Base-by-base conservation (phyloP, 345 rosid genomes). In the Moricandia moricandioides region DNA sequence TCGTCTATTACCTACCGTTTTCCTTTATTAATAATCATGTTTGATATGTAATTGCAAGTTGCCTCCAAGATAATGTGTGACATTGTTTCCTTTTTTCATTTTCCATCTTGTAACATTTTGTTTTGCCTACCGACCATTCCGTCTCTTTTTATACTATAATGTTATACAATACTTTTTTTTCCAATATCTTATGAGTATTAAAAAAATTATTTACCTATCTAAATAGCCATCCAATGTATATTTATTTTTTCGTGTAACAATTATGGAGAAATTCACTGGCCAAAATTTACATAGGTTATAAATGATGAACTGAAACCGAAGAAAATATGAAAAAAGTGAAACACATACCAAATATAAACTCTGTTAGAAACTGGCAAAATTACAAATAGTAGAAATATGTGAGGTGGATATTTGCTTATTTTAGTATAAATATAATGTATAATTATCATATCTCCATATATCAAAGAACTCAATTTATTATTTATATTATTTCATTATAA, bases 61-160 rank as follows among this genome's bases (percentile, higher is more conserved):
- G 45, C 67, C 57, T 58, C 56, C 13, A 29, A 59, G 31, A 59
- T 21, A 45, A 59, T 59, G 43, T 43, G 74, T 30, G 7, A 5
- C 7, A 7, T 21, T 6, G 37, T 33, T 62, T 62, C 51, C 21
- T 0, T 52, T 62, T 17, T 1, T 30, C 16, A 16, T 34, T 34
- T 34, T 34, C 39, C 33, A 30, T 34, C 39, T 6, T 34, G 5
- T 34, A 34, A 34, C 39, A 6, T 45, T 45, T 30, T 21, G 24
- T 24, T 1, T 70, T 18, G 4, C 14, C 62, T 31, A 49, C 75
- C 69, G 51, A 62, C 54, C 62, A 72, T 62, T 49, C 51, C 33
- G 33, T 30, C 6, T 30, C 33, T 30, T 30, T 30, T 30, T 30
- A 30, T 30, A 4, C 8, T 2, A 21, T 21, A 21, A 21, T 2